Evolutionary conservation across 2,329 filamentous ascomycete genomes (phyloP).

Genomic region (Trichoderma oligosporum): DNA sequence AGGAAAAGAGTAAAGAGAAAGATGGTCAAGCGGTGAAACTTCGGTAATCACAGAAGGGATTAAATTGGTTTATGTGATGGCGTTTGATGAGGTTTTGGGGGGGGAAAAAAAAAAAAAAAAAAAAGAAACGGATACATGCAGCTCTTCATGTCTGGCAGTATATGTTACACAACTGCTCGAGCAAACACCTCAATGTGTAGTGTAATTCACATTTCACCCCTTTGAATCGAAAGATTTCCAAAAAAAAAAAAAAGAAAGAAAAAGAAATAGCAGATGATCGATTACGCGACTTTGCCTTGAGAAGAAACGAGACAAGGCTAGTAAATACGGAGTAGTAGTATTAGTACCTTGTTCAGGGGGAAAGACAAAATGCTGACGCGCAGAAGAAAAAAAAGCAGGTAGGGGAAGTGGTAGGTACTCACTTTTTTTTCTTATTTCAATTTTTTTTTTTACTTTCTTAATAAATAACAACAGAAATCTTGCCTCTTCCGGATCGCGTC

Average conservation of each 20-base stretch:
- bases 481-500: no score
- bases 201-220: no score
- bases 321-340: not conserved
- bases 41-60: not conserved
- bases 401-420: no score
- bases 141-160: not conserved
- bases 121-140: not conserved
- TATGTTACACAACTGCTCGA: not conserved
- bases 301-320: slow-evolving; percentile 1
- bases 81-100: not conserved
- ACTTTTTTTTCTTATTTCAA: not conserved
- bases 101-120: not conserved
- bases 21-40: slow-evolving; percentile 9
- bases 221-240: not conserved
- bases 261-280: slow-evolving; percentile 6
- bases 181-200: not conserved
- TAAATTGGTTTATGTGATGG: slow-evolving; percentile 5
- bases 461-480: no score
- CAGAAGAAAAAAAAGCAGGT: not conserved
- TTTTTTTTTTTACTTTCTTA: not conserved
- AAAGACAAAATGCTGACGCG: slow-evolving; percentile 1
- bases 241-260: slow-evolving; percentile 8
- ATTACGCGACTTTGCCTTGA: slow-evolving; percentile 18
- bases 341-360: not conserved
- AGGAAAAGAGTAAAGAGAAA: not conserved